Conservation (phyloP, 768 basidiomycete species). For the Psilocybe cubensis region DNA sequence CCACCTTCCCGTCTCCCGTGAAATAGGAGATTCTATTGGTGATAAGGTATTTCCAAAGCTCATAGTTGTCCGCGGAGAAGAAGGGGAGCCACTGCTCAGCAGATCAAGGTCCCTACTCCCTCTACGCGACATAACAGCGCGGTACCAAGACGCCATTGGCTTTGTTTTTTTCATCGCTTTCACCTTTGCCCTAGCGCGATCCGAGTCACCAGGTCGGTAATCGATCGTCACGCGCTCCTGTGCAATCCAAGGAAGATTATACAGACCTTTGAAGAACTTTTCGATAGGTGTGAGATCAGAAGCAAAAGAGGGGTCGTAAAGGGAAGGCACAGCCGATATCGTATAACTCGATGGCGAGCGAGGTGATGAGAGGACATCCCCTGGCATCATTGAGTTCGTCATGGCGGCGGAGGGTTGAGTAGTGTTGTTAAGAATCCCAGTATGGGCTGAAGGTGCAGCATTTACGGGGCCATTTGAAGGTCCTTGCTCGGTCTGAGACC, state of each 20-base stretch:
- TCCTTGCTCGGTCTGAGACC: constrained; percentile 8
- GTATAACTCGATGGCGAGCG: constrained; percentile 28
- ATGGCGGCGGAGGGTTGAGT: not conserved
- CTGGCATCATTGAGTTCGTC: constrained; percentile 17
- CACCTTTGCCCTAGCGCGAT: constrained; percentile 25
- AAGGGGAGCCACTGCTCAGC: constrained; percentile 17
- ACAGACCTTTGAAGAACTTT: constrained; percentile 42
- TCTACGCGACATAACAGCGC: constrained; percentile 21
- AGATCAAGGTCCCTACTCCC: constrained; percentile 22
- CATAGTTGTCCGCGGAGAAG: constrained; percentile 1
- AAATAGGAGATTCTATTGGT: constrained; percentile 20
- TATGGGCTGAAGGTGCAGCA: not conserved
- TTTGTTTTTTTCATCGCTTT: constrained; percentile 25
- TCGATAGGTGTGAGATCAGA: constrained; percentile 41
- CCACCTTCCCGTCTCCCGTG: constrained; percentile 20
- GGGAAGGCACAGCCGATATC: constrained; percentile 29
- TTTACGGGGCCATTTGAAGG: not conserved
- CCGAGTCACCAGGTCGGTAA: constrained; percentile 42
- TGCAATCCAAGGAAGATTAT: constrained; percentile 51
- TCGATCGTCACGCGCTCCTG: constrained; percentile 44
- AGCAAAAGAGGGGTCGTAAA: constrained; percentile 40
- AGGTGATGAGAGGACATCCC: constrained; percentile 18
- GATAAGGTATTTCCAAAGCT: constrained; percentile 19
- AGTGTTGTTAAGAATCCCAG: not conserved
- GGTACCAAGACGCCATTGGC: constrained; percentile 30